Percentiles rank a stretch among this genome's conserved stretches.
Evolutionary conservation across 768 basidiomycete species (phyloP).

Genomic region (Amanita jacksonii): DNA sequence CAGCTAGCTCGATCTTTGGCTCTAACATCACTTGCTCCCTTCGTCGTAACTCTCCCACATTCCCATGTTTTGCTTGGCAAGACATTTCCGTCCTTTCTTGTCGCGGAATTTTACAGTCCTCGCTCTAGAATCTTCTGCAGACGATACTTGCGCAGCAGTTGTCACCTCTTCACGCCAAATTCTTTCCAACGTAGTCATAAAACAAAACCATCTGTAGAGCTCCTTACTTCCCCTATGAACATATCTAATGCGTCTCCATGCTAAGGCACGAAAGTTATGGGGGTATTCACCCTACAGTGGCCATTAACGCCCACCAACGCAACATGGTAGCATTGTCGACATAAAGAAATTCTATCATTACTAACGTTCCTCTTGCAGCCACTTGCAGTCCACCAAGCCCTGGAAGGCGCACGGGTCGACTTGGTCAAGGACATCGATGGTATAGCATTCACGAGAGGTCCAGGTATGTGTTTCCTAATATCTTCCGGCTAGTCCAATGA

Average conservation of each 20-base stretch:
- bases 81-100: neutral
- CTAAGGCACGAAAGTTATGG: conserved; percentile 49
- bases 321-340: conserved; percentile 47
- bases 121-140: conserved; percentile 81
- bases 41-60: neutral
- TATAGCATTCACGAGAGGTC: conserved; percentile 86
- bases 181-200: conserved; percentile 79
- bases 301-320: conserved; percentile 68
- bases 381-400: conserved; percentile 54
- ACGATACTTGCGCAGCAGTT: conserved; percentile 89
- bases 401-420: conserved; percentile 52
- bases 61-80: neutral
- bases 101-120: conserved; percentile 48
- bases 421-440: conserved; percentile 63
- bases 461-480: conserved; percentile 35
- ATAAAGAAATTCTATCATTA: too few species aligned
- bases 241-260: neutral
- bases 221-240: neutral
- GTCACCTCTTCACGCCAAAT: conserved; percentile 62
- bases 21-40: neutral
- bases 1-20: neutral
- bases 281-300: conserved; percentile 73
- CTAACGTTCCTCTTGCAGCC: conserved; percentile 46
- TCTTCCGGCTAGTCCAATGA: conserved; percentile 5
- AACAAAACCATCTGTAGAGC: conserved; percentile 56